Conservation (phyloP, 345 rosid genomes). For the Populus deltoides region DNA sequence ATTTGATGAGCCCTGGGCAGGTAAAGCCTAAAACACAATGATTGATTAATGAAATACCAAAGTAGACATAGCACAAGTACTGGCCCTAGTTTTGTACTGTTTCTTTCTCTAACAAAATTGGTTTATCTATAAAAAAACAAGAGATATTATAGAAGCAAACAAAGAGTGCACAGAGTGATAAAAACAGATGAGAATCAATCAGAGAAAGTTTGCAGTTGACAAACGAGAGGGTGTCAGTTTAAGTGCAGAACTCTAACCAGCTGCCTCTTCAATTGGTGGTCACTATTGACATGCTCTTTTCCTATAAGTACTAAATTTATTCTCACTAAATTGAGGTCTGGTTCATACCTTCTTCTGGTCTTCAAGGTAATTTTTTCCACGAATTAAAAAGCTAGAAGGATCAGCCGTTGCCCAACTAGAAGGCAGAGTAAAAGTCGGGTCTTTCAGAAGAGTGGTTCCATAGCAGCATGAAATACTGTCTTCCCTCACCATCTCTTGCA, state of each 20-base stretch:
- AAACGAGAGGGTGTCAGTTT: not conserved
- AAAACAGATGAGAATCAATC: too few relatives aligned
- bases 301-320: too few relatives aligned
- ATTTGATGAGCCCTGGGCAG: too few relatives aligned
- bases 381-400: slow-evolving; percentile 79
- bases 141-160: too few relatives aligned
- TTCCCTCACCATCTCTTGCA: slow-evolving; percentile 64
- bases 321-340: not conserved
- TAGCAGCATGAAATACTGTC: slow-evolving; percentile 55
- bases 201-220: too few relatives aligned
- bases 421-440: slow-evolving; percentile 53
- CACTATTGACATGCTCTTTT: not conserved
- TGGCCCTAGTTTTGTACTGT: too few relatives aligned
- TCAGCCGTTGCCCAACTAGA: slow-evolving; percentile 83
- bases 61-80: too few relatives aligned
- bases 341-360: slow-evolving; percentile 73
- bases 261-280: not conserved
- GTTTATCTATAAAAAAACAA: too few relatives aligned
- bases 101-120: too few relatives aligned
- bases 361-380: slow-evolving; percentile 73
- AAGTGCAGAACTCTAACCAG: not conserved
- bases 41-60: too few relatives aligned
- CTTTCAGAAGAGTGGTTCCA: slow-evolving; percentile 81
- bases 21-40: too few relatives aligned
- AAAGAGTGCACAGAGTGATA: too few relatives aligned